These are phyloP conservation scores for Coniferiporia sulphurascens DNA, from an alignment of 1,284 basidiomycete species.

Conservation along the genomic window DNA sequence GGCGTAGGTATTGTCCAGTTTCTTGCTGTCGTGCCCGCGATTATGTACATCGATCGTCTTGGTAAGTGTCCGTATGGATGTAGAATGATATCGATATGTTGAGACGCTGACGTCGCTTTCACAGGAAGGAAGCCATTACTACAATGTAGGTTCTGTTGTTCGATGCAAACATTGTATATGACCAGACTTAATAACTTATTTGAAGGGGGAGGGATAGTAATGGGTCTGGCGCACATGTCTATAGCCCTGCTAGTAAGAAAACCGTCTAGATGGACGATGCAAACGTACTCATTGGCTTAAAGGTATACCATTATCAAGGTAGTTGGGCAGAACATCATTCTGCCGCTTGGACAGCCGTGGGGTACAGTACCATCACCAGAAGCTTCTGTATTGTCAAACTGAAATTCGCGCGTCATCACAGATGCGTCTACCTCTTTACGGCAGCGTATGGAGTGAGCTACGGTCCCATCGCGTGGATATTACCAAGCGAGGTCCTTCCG, in stretches of 20 bases:
- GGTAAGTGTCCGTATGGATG: constrained; percentile 44
- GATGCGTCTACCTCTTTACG: constrained; percentile 74
- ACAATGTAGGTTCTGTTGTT: constrained; percentile 35
- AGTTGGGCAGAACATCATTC: constrained; percentile 51
- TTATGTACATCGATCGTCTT: constrained; percentile 64
- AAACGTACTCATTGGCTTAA: constrained; percentile 22
- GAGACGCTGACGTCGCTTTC: neutral
- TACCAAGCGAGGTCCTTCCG: constrained; percentile 81
- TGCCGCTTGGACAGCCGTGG: constrained; percentile 65
- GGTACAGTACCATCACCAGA: constrained; percentile 34
- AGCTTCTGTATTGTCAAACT: constrained; percentile 19
- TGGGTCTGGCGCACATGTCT: constrained; percentile 67
- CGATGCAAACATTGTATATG: neutral
- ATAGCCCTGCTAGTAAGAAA: constrained; percentile 59
- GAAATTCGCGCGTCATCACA: constrained; percentile 30
- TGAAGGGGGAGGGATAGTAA: constrained; percentile 61
- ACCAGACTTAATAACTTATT: neutral
- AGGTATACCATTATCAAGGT: constrained; percentile 44
- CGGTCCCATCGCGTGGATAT: constrained; percentile 83
- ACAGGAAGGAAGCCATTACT: constrained; percentile 61
- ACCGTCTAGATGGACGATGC: neutral
- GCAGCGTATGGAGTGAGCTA: constrained; percentile 79
- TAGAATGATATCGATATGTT: neutral
- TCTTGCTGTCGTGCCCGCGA: constrained; percentile 68
- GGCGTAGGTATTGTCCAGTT: constrained; percentile 80